Conservation (phyloP, 176 grass and related monocot genomes). For the Triticum monococcum region DNA sequence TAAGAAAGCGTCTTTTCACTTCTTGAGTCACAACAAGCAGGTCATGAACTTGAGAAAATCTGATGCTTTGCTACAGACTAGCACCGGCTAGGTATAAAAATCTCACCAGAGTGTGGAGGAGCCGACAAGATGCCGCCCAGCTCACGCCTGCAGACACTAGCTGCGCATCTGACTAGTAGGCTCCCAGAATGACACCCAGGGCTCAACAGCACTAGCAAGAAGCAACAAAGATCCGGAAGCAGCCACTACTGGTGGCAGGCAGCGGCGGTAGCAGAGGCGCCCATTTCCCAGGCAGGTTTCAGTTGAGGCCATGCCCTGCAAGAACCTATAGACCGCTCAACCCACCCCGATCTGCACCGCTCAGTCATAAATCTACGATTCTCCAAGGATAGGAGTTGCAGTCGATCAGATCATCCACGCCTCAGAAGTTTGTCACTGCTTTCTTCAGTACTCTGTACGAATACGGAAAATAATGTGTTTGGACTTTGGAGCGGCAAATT, state of each 20-base stretch:
- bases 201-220: neutral
- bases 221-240: neutral
- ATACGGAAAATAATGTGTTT: neutral
- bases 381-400: neutral
- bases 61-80: neutral
- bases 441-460: neutral
- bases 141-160: neutral
- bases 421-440: neutral
- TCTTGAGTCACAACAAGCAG: neutral
- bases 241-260: neutral
- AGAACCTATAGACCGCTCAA: neutral
- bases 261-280: neutral
- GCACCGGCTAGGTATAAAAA: neutral
- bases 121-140: neutral
- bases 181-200: neutral
- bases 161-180: neutral
- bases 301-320: neutral
- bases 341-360: neutral
- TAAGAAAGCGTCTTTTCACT: neutral
- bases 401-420: neutral
- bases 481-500: neutral
- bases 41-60: neutral
- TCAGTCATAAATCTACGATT: neutral
- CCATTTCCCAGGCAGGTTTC: neutral
- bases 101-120: neutral